phyloP scores from a whole-genome alignment of 257 asterid genomes.

The Solanum paucissectum region DNA sequence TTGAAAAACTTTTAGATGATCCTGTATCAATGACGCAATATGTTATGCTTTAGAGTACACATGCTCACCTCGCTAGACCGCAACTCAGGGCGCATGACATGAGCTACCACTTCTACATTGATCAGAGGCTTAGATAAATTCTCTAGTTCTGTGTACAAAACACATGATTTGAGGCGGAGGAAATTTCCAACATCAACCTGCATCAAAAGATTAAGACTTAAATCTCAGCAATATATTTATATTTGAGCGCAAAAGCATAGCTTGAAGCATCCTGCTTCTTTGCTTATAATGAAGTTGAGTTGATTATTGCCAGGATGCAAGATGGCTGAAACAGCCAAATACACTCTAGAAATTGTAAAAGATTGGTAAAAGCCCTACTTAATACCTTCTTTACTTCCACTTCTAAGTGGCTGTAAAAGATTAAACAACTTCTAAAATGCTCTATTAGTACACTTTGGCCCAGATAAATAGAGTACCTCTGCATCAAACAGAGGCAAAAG shows the following conservation, averaged over 20 bases:
- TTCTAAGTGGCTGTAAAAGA: background rate
- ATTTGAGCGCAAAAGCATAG: background rate
- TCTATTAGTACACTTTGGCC: background rate
- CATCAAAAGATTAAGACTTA: conserved; percentile 2
- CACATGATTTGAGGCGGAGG: conserved; percentile 80
- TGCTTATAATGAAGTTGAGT: background rate
- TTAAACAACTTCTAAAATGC: background rate
- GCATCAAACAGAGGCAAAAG: background rate
- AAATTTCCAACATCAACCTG: conserved; percentile 97
- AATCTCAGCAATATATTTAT: background rate
- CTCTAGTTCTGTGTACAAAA: conserved; percentile 70
- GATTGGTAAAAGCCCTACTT: background rate
- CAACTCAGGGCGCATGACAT: conserved; percentile 75
- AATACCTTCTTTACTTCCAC: background rate
- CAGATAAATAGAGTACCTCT: background rate
- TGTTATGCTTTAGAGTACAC: background rate
- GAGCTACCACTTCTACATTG: conserved; percentile 90
- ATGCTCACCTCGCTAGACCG: conserved; percentile 69
- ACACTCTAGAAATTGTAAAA: background rate
- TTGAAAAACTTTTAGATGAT: background rate
- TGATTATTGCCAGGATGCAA: background rate
- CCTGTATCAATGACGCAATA: background rate
- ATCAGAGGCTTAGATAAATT: conserved; percentile 50
- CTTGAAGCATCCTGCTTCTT: background rate
- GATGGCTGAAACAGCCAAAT: background rate